These are phyloP conservation scores for Gaillardinia entomophila DNA, from an alignment of 805 yeast species.

Conservation along the genomic window DNA sequence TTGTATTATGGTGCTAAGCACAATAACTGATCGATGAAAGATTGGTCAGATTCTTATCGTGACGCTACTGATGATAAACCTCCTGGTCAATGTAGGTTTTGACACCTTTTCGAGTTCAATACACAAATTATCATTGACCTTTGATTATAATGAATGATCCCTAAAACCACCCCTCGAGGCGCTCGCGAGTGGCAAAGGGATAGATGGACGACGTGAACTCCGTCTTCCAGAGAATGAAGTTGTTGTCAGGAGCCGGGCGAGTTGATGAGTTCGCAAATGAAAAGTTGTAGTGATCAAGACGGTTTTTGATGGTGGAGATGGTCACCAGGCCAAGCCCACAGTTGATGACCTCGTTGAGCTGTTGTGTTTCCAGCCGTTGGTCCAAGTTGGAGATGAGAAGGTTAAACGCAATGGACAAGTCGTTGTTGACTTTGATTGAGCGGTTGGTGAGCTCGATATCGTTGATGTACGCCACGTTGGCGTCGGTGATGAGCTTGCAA, in stretches of 20 bases:
- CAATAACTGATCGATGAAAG: not conserved
- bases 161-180: slow-evolving; percentile 35
- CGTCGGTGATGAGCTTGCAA: slow-evolving; percentile 29
- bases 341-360: slow-evolving; percentile 5
- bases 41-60: not conserved
- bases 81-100: no score
- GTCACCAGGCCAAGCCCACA: slow-evolving; percentile 20
- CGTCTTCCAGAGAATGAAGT: slow-evolving; percentile 9
- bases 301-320: slow-evolving; percentile 15
- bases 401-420: slow-evolving; percentile 29
- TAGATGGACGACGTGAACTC: slow-evolving; percentile 11
- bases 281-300: slow-evolving; percentile 19
- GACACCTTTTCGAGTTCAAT: no score
- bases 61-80: no score
- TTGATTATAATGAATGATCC: no score
- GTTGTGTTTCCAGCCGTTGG: no score
- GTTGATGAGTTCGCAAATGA: slow-evolving; percentile 13
- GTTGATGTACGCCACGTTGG: slow-evolving; percentile 13
- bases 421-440: slow-evolving; percentile 30
- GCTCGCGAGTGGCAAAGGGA: slow-evolving; percentile 26
- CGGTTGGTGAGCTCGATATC: slow-evolving; percentile 23
- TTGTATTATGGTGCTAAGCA: no score
- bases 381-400: slow-evolving; percentile 21
- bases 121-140: no score
- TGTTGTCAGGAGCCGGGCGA: slow-evolving; percentile 1